Base-by-base conservation (phyloP, 2,329 filamentous ascomycete genomes). In the Calcarisporium arbuscula region DNA sequence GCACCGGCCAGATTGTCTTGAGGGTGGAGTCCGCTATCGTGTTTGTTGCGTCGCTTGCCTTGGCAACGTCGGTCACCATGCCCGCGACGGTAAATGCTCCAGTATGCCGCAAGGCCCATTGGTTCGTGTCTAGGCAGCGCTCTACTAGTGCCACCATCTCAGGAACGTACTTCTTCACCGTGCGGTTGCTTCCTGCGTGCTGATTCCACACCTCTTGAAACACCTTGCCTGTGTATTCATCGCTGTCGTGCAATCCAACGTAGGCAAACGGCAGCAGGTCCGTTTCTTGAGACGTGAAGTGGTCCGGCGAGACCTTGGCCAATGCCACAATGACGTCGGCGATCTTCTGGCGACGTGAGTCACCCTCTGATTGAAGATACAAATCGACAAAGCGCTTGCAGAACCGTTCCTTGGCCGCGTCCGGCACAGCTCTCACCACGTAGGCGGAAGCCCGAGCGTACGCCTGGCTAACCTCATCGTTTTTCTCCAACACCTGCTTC, bases 31-130 rank as follows among this genome's bases (percentile, higher is more conserved):
- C 67, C 41, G 73, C 76, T 34, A 86, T 76, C 28, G 76, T 70
- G 0, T 73, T 75, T 5, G 70, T 66, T 32, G 66, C 60, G 9
- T 74, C 70, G 32, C 74, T 70, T 15, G 74, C 76, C 10, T 68
- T 66, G 19, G 74, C 73, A 4, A 89, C 72, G 2, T 82, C 78
- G 15, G 69, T 69, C 10, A 87, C 72, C 36, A 82, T 77, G 29
- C 85, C 82, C 1, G 86, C 86, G 8, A 90, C 74, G 0, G 88
- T 77, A 39, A 92, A 77, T 7, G 89, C 87, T 8, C 84, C 84
- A 0, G 86, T 85, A 49, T 96, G 90, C 57, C 94, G 92, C 37
- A 96, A 74, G 3, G 80, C 80, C 92, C 92, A 98, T 49, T 86
- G 85, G 2, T 85, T 75, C 2, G 85, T 88, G 21, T 85, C 80